Evolutionary conservation across 805 yeast species (phyloP).

Genomic region (Grigorovia yakushimaensis): DNA sequence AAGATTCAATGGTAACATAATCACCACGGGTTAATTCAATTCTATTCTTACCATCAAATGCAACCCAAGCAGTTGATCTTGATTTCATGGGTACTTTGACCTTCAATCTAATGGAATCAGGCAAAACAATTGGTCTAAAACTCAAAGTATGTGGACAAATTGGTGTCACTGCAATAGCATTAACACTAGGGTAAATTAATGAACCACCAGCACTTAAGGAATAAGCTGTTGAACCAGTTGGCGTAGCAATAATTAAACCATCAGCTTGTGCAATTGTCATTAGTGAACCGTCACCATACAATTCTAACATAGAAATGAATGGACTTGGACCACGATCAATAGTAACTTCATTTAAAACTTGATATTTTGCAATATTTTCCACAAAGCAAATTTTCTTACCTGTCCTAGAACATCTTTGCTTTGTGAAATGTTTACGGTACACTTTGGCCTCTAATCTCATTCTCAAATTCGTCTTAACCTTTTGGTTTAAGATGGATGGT

Average conservation of each 20-base stretch:
- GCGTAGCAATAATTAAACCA: conserved; percentile 84
- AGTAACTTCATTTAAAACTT: conserved; percentile 79
- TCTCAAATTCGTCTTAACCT: conserved; percentile 68
- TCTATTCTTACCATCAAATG: conserved; percentile 86
- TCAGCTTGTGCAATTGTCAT: conserved; percentile 88
- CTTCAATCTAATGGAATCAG: conserved; percentile 80
- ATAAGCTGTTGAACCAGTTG: conserved; percentile 93
- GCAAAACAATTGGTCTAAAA: conserved; percentile 80
- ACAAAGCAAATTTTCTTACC: conserved; percentile 32
- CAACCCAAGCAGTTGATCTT: conserved; percentile 87
- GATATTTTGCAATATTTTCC: conserved; percentile 43
- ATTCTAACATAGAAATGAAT: conserved; percentile 75
- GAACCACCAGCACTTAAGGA: conserved; percentile 92
- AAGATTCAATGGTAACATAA: conserved; percentile 72
- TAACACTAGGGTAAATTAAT: conserved; percentile 86
- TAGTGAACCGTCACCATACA: conserved; percentile 77
- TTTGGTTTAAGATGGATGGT: conserved; percentile 47
- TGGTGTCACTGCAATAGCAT: conserved; percentile 85
- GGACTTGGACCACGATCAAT: conserved; percentile 92
- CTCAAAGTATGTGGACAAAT: conserved; percentile 91
- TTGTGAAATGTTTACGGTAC: conserved; percentile 32
- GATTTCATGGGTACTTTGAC: conserved; percentile 74
- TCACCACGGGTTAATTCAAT: conserved; percentile 75
- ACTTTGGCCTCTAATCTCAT: conserved; percentile 83
- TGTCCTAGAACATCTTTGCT: conserved; percentile 30